Conservation (phyloP, 2,329 filamentous ascomycete species). For the Gaeumannomyces sp. region DNA sequence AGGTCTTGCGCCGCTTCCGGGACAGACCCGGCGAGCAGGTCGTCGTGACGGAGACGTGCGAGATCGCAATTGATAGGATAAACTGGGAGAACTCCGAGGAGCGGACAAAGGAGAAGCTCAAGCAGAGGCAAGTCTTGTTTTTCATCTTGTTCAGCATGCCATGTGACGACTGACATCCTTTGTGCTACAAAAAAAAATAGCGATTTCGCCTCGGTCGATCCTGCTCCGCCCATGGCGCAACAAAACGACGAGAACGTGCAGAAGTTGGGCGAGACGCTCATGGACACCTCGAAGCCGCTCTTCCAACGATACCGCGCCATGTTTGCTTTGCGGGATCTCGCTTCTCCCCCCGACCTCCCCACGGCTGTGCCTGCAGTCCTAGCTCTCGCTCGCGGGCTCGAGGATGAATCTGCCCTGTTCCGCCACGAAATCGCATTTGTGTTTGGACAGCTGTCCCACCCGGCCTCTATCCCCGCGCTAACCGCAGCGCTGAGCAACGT, state of each 20-base stretch:
- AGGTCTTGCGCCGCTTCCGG: conserved; percentile 64
- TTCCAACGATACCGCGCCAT: conserved; percentile 96
- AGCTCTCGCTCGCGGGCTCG: conserved; percentile 78
- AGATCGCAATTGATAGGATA: conserved; percentile 91
- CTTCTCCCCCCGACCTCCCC: conserved; percentile 84
- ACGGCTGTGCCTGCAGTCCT: conserved; percentile 83
- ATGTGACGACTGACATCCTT: conserved; percentile 19
- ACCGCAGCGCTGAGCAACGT: conserved; percentile 70
- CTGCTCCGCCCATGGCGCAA: conserved; percentile 79
- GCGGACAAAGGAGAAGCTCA: conserved; percentile 68
- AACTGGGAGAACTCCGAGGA: conserved; percentile 81
- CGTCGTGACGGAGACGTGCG: conserved; percentile 89
- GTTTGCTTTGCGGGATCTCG: conserved; percentile 93
- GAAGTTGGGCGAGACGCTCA: conserved; percentile 67
- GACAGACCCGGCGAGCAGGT: conserved; percentile 71
- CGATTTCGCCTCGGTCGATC: conserved; percentile 93
- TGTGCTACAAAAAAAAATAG: conserved; percentile 40
- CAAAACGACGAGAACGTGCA: conserved; percentile 55
- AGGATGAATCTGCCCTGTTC: conserved; percentile 85
- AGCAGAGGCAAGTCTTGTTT: conserved; percentile 58
- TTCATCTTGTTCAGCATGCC: conserved; percentile 1
- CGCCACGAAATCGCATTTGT: conserved; percentile 98
- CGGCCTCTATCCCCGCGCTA: conserved; percentile 90
- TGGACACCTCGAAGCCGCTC: conserved; percentile 72
- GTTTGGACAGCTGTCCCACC: conserved; percentile 92